Evolutionary conservation across 2,329 filamentous ascomycete species (phyloP), one percentile per base, ranked within the genome.

Genomic region (Aspergillus ruber): DNA sequence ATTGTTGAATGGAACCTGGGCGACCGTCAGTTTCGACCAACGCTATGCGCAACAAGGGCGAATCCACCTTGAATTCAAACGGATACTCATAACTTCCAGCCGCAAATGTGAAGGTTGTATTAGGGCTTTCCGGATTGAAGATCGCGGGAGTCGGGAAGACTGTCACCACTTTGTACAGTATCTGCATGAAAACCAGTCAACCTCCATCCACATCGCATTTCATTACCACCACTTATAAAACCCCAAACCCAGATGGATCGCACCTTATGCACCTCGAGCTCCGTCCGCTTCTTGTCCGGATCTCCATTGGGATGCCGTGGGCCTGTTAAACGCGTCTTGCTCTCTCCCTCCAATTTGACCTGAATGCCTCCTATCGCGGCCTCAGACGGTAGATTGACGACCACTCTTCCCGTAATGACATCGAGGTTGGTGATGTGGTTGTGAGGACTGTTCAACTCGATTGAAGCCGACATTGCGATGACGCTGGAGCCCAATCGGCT

Each of bases 291-390:
- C 61, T 73, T 74, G n/a, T 74, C 71, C 18, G 69, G 66, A 32
- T 70, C 70, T 66, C 68, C 57, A 47, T 68, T 60, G 2, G 65
- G 67, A 50, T 71, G 52, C 46, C 62, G 68, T 51, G 63, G 66
- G 13, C 66, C 69, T 2, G 66, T 63, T 13, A 76, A 63, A 36
- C 72, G 62, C 20, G 73, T 73, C 32, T 67, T 68, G 56, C 72
- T 75, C 53, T 76, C 74, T 18, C 72, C 73, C 51, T 76, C 73
- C 23, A 76, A 57, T 56, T 76, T 76, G 42, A 76, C 74, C 38
- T 69, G 69, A 33, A 76, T 72, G 4, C 65, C 66, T 36, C 68
- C 66, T 44, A 76, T 68, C 6, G 72, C 59, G 10, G 74, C 65
- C 56, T 74, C 70, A 1, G 62, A 63, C 1, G 60, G 57, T 6